phyloP scores from a whole-genome alignment of 2,329 filamentous ascomycete genomes.

The Aspergillus sp. region DNA sequence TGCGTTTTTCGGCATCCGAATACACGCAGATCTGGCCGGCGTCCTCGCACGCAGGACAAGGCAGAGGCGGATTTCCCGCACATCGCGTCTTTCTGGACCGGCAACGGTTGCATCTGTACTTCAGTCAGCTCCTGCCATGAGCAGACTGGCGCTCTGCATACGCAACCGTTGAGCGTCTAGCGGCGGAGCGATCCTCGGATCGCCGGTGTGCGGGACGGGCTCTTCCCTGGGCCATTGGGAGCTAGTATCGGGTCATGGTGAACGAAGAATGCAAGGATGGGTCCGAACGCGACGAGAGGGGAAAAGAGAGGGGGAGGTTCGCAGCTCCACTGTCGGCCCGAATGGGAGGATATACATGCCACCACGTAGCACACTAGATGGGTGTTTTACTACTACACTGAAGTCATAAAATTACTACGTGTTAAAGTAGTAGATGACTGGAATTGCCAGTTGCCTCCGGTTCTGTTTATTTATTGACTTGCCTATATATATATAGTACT shows the following conservation, averaged over 20 bases:
- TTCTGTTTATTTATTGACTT: too few species aligned
- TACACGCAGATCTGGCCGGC: slow-evolving; percentile 24
- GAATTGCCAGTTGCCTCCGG: too few species aligned
- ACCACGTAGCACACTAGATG: too few species aligned
- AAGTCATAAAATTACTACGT: too few species aligned
- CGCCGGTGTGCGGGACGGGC: background rate
- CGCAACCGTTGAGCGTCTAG: background rate
- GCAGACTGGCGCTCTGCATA: background rate
- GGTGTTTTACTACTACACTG: too few species aligned
- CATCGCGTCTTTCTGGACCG: slow-evolving; percentile 28
- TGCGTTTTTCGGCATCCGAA: slow-evolving; percentile 27
- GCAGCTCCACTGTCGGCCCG: too few species aligned
- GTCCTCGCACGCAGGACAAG: slow-evolving; percentile 26
- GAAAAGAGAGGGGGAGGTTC: too few species aligned
- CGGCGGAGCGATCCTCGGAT: background rate
- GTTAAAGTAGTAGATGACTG: too few species aligned
- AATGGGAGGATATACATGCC: too few species aligned
- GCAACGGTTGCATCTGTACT: slow-evolving; percentile 27
- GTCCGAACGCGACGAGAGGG: too few species aligned
- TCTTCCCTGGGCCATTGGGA: background rate
- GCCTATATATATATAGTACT: too few species aligned
- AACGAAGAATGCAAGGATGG: too few species aligned
- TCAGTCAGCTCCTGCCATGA: slow-evolving; percentile 1
- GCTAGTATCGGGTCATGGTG: background rate
- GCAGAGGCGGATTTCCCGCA: slow-evolving; percentile 24